Evolutionary conservation across 805 yeast species (phyloP), one percentile per base, ranked within the genome.

Genomic region (Candida morakotiae): DNA sequence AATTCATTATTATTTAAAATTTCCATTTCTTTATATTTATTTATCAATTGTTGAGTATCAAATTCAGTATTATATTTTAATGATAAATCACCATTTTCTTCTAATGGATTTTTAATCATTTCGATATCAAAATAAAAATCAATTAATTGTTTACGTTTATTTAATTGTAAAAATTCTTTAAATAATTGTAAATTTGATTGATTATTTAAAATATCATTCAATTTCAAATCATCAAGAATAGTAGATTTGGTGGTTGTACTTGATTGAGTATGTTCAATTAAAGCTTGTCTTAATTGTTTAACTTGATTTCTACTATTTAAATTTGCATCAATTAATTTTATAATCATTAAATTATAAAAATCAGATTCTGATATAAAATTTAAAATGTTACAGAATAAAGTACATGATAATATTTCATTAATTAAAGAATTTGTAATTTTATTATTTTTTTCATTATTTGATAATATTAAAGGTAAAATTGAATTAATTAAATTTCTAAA

Each of bases 301-400:
- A 88, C 94, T 49, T 85, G 87, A 25, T 74, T 74, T 38, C 88
- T 65, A 49, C 87, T 94, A 44, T 79, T 79, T 52, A 89, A 64
- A 9, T 83, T 73, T 21, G 71, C 72, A 3, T 87, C 81, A 1
- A 84, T 74, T 2, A 73, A 55, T 35, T 73, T 72, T 8, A 79
- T 79, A 11, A 87, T 67, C 28, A 69, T 50, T 38, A 77, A 74
- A 53, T 89, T 89, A 76, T 83, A 83, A 42, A 77, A 83, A 53
- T 87, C 95, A 1, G 91, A 77, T 34, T 83, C 89, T 0, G 81
- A 60, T 1, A 83, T 47, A 60, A 82, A 73, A 5, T 62, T 52
- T 9, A 87, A 43, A 0, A 87, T 75, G 38, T 75, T 71, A 17
- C 77, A 66, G 9, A 66, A 42, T 1, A 68, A 50, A 1, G 73